Base-by-base conservation (phyloP, 257 asterid genomes). In the Penstemon eatonii region DNA sequence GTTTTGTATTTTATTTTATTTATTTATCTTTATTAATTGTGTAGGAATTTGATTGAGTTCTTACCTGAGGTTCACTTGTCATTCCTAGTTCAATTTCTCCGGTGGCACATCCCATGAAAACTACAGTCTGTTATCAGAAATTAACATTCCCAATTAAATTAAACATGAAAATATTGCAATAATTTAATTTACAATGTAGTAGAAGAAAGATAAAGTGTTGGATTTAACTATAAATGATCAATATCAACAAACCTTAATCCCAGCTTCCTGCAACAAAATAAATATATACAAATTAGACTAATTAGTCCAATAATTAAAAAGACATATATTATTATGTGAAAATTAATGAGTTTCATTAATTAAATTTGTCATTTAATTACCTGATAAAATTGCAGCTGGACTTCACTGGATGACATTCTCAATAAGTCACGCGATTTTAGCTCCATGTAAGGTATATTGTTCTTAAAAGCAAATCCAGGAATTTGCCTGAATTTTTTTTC, bases 61-160 rank as follows among this genome's bases (percentile, higher is more conserved):
- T 78, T 76, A 90, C 95, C 78, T 72, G 84, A 43, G 84, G 60
- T 42, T 80, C 76, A 33, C 44, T 53, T 3, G 88, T 66, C 69
- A 89, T 57, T 42, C 98, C 98, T 25, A 92, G 63, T 82, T 92
- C 98, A 50, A 92, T 78, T 72, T 89, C 98, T 73, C 98, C 98
- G 0, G 65, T 33, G 65, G 76, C 61, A 75, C 98, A 92, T 4
- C 96, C 89, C 91, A 92, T 82, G 63, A 90, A 84, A 59, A 88
- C 76, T 0, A 78, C 81, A 5, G 81, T 82, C 96, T 91, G 52
- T 55, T 65, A 56, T 38, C 38, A 60, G 19, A 10, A 52, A 39
- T 38, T 58, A 58, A 58, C 11, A 70, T 5, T 45, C n/a, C 46
- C 3, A 4, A 66, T 5, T 5, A 36, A 25, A 25, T 25, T 25